Base-by-base conservation (phyloP, 2,329 filamentous ascomycete species). In the Penicillium italicum region DNA sequence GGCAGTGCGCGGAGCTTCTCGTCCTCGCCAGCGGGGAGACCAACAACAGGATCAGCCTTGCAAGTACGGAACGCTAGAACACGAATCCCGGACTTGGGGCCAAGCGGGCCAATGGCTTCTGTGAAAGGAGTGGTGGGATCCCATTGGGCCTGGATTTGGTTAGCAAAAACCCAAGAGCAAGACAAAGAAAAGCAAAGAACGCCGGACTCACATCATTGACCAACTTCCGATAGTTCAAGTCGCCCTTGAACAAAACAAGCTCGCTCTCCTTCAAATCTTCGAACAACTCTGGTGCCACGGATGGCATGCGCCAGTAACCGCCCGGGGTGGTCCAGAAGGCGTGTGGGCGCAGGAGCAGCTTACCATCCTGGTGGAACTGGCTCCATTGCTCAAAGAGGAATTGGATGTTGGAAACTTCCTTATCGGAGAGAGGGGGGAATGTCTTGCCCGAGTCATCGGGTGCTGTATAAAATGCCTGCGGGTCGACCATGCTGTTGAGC, bases 1-100 rank as follows among this genome's bases (percentile, higher is more conserved):
- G 89, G 85, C 50, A 77, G 81, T 9, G 82, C 79, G 62, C 82
- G 85, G 50, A 97, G 78, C 71, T 86, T 84, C 76, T 97, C 91
- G 68, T 99, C 94, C 70, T 88, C 84, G 7, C 93, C 92, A 9
- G 85, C 74, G 14, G 86, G 81, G n/a, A 99, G 79, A 0, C 91
- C 93, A 26, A 97, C 94, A 0, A 97, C 91, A 8, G 95, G 90
- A 70, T 99, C 94, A 0, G 93, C 93, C 77, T 99, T 99, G 80
- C 93, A 97, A 0, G 94, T 99, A 55, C 94, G 84, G 59, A 99
- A 81, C 0, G 94, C 89, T 28, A 99, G 80, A 3, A 93, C 82
- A 57, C 96, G 91, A 54, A 97, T 74, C 1, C 91, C 91, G 0
- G 91, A 96, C 0, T 83, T 84, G 0, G 85, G 85, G 0, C 93